A percentile compares a stretch with the other conserved stretches of the same genome.
These are phyloP conservation scores for Schwanniomyces sp. DNA, from an alignment of 805 yeast genomes.

Conservation along the genomic window DNA sequence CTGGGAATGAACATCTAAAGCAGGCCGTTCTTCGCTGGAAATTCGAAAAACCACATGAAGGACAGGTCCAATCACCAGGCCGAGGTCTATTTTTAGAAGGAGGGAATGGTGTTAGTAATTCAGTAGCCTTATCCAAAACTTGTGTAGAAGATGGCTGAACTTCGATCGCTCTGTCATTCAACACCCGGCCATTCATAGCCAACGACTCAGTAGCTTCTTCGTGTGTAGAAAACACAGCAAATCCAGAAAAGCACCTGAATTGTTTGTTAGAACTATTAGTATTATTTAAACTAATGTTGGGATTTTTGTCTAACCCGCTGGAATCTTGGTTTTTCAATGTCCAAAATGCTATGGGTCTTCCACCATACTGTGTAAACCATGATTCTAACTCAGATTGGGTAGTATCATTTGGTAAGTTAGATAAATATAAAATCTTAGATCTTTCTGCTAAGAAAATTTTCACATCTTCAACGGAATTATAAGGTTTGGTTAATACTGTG, in stretches of 20 bases:
- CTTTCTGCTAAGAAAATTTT: conserved; percentile 66
- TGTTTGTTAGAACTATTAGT: conserved; percentile 25
- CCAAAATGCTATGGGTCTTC: conserved; percentile 88
- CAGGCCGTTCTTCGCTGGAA: conserved; percentile 94
- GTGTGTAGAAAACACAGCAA: conserved; percentile 80
- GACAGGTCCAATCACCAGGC: conserved; percentile 99
- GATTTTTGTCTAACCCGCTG: conserved; percentile 8
- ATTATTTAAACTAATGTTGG: background rate
- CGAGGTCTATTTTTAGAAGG: conserved; percentile 83
- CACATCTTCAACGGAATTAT: conserved; percentile 74
- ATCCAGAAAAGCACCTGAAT: conserved; percentile 59
- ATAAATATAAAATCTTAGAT: conserved; percentile 74
- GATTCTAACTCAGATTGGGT: conserved; percentile 88
- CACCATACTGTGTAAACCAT: conserved; percentile 88
- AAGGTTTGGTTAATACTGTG: conserved; percentile 66
- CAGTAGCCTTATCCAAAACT: conserved; percentile 80
- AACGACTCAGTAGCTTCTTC: conserved; percentile 83
- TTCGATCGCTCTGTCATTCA: conserved; percentile 75
- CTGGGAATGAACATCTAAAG: conserved; percentile 89
- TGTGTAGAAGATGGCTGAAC: conserved; percentile 82
- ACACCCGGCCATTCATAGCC: conserved; percentile 72
- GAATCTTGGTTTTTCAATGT: conserved; percentile 60
- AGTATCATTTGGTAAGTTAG: conserved; percentile 81
- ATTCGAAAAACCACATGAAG: conserved; percentile 91
- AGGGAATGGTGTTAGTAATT: conserved; percentile 81